phyloP scores from a whole-genome alignment of 2,329 filamentous ascomycete genomes.

The Beauveria asiatica region DNA sequence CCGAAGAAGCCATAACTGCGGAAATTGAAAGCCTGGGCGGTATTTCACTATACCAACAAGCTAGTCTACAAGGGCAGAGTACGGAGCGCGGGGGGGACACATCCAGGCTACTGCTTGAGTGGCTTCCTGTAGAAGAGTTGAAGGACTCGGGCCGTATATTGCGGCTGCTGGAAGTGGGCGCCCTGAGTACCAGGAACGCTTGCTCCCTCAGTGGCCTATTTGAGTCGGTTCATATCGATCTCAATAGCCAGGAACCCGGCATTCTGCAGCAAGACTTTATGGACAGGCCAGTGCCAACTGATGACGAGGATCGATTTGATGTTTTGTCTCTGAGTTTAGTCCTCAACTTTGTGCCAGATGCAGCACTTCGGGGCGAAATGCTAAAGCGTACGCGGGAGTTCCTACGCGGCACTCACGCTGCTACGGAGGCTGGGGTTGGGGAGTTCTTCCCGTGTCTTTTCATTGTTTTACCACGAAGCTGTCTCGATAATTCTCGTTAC shows the following conservation, averaged over 20 bases:
- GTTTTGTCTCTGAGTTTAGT: slow-evolving; percentile 88
- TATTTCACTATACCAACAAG: slow-evolving; percentile 55
- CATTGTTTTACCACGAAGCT: slow-evolving; percentile 80
- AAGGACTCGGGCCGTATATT: slow-evolving; percentile 27
- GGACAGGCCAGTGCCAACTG: slow-evolving; percentile 64
- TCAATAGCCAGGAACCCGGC: slow-evolving; percentile 74
- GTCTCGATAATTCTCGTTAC: slow-evolving; percentile 84
- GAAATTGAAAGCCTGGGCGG: slow-evolving; percentile 53
- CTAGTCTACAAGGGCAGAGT: slow-evolving; percentile 60
- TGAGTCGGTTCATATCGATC: slow-evolving; percentile 73
- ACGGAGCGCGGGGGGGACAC: slow-evolving; percentile 60
- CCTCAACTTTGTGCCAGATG: slow-evolving; percentile 84
- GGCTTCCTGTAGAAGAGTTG: slow-evolving; percentile 36
- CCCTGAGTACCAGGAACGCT: slow-evolving; percentile 74
- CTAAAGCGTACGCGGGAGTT: slow-evolving; percentile 67
- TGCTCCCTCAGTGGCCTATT: slow-evolving; percentile 68
- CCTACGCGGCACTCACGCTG: slow-evolving; percentile 32
- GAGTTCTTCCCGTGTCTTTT: slow-evolving; percentile 63
- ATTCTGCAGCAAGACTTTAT: slow-evolving; percentile 94
- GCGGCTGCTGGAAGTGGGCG: slow-evolving; percentile 79
- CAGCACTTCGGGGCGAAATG: slow-evolving; percentile 73
- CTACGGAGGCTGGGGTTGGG: slow-evolving; percentile 14
- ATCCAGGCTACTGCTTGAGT: slow-evolving; percentile 54
- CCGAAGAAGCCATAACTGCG: slow-evolving; percentile 37
- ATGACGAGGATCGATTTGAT: slow-evolving; percentile 63